Evolutionary conservation across 1,284 basidiomycete genomes (phyloP), one percentile per base, ranked within the genome.

Genomic region (Cryptococcus neoformans): DNA sequence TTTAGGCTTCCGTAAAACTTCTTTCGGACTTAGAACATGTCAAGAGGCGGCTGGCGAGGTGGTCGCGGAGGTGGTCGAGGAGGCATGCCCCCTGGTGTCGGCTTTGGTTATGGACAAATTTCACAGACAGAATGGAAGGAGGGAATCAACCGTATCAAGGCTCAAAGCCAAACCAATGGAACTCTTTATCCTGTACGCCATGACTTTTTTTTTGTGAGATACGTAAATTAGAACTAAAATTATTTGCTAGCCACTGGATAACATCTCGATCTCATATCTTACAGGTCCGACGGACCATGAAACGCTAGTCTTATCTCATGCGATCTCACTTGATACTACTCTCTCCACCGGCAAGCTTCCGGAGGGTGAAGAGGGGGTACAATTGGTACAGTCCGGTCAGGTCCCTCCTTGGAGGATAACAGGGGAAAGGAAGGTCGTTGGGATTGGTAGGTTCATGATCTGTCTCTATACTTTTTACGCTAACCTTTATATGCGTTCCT

Each of bases 111-210:
- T 46, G 54, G 59, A 9, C 36, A 50, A 5, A 50, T 56, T 11
- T 61, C 59, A 12, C 49, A 56, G 54, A 54, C 54, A 51, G 60
- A 62, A 40, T 61, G 55, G 58, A 54, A 57, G 34, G 58, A 60
- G 40, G 55, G 56, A 8, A 56, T 60, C 51, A 39, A 55, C 28
- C 54, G 51, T 37, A 52, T 59, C 45, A 47, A 47, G 34, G n/a
- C 17, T 47, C 46, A 53, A 45, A 46, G 44, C 14, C 49, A 46
- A 38, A 64, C 69, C 35, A 67, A 63, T 49, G 68, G 68, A 2
- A 68, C 68, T 59, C 56, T 75, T 41, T 76, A 74, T 56, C 73
- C 73, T 16, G 74, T 76, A 54, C 63, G 74, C 14, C 11, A 4
- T 35, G n/a, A 35, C 9, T 16, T 11, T 37, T 9, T 14, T 28